These are phyloP conservation scores for Lasiodiplodia sp. DNA, from an alignment of 2,329 filamentous ascomycete species.

Conservation along the genomic window DNA sequence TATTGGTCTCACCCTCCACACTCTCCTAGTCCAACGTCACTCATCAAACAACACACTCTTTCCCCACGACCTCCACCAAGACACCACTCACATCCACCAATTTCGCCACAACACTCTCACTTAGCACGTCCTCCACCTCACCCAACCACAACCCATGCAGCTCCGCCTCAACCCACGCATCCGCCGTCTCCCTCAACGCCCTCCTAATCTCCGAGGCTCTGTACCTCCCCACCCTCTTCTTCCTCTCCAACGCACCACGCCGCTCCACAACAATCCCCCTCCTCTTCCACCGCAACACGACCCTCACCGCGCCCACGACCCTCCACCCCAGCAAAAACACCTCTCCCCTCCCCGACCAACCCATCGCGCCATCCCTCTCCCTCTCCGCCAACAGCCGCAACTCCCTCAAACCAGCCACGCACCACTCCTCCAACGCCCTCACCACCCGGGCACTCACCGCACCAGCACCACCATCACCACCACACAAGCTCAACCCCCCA, in stretches of 20 bases:
- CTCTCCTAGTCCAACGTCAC: too few relatives aligned
- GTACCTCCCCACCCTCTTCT: slow-evolving; percentile 31
- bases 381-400: slow-evolving; percentile 20
- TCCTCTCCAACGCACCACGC: slow-evolving; percentile 31
- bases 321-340: slow-evolving; percentile 68
- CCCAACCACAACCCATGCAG: slow-evolving; percentile 49
- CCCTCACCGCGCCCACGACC: slow-evolving; percentile 52
- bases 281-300: slow-evolving; percentile 37
- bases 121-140: slow-evolving; percentile 45
- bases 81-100: slow-evolving; percentile 20
- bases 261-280: not conserved
- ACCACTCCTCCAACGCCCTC: not conserved
- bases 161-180: slow-evolving; percentile 34
- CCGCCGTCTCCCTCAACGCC: slow-evolving; percentile 39
- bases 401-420: not conserved
- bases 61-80: slow-evolving; percentile 6
- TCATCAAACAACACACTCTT: not conserved
- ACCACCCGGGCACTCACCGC: not conserved
- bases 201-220: slow-evolving; percentile 37
- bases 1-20: too few relatives aligned
- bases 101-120: slow-evolving; percentile 32
- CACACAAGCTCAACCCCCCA: not conserved
- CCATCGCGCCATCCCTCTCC: slow-evolving; percentile 68
- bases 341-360: slow-evolving; percentile 73
- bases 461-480: not conserved